phyloP scores from a whole-genome alignment of 139 green algal species.

The Chlorella sp. region DNA sequence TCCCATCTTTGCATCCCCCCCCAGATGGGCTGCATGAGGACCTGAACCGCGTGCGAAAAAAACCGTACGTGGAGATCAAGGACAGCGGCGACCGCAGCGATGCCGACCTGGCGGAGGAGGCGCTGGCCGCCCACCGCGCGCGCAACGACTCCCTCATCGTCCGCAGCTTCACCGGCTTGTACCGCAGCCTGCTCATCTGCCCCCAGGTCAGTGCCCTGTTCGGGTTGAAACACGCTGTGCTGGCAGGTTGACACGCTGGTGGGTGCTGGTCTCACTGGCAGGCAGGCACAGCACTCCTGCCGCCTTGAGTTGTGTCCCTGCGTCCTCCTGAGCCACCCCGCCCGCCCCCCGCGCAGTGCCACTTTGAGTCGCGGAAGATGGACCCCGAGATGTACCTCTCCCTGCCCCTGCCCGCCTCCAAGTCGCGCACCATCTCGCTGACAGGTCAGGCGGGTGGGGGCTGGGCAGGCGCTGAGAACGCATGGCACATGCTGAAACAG shows the following conservation, averaged over 20 bases:
- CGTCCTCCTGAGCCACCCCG: too few species aligned
- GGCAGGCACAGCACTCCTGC: too few species aligned
- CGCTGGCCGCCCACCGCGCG: constrained; percentile 81
- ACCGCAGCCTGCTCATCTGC: constrained; percentile 33
- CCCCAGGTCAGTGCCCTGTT: too few species aligned
- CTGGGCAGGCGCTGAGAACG: too few species aligned
- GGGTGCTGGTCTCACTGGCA: too few species aligned
- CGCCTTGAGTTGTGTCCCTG: too few species aligned
- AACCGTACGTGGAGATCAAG: constrained; percentile 92
- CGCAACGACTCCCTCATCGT: constrained; percentile 93
- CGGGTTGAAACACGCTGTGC: too few species aligned
- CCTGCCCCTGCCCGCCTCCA: constrained; percentile 79
- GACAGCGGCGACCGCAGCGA: constrained; percentile 79
- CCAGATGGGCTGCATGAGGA: constrained; percentile 88
- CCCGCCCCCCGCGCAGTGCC: too few species aligned
- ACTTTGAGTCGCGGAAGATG: constrained; percentile 81
- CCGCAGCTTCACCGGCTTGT: constrained; percentile 81
- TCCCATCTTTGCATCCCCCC: too few species aligned
- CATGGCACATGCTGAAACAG: too few species aligned
- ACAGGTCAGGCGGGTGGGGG: constrained; percentile 34
- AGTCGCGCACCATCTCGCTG: constrained; percentile 47
- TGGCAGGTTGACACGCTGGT: too few species aligned
- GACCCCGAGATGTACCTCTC: constrained; percentile 98
- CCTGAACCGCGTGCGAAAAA: constrained; percentile 90
- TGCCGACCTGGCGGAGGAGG: constrained; percentile 76